Evolutionary conservation across 2,329 filamentous ascomycete species (phyloP).

Genomic region (Colletotrichum sp.): DNA sequence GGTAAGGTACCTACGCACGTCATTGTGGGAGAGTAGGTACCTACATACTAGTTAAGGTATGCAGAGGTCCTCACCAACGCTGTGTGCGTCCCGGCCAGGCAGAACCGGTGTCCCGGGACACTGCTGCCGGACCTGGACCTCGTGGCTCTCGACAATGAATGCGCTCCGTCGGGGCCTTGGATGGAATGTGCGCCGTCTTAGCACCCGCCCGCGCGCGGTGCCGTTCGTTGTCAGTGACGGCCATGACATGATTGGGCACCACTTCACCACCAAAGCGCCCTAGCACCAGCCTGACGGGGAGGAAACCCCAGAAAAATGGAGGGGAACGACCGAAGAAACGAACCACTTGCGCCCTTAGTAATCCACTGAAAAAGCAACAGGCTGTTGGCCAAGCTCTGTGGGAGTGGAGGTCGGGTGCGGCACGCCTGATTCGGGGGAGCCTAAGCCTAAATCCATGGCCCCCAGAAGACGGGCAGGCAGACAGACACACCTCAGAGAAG

Average conservation of each 20-base stretch:
- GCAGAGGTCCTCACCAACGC: neutral
- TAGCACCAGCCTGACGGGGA: neutral
- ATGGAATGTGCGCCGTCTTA: conserved; percentile 1
- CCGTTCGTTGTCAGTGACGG: neutral
- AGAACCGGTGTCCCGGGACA: neutral
- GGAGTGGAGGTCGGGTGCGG: neutral
- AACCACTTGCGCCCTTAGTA: neutral
- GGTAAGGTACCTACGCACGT: neutral
- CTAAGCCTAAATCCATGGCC: neutral
- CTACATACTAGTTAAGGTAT: neutral
- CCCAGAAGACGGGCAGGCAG: neutral
- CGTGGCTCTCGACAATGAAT: neutral
- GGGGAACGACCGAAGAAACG: neutral
- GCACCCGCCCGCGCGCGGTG: neutral
- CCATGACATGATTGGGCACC: neutral
- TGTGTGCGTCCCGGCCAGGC: neutral
- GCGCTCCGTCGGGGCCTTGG: neutral
- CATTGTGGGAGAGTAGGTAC: neutral
- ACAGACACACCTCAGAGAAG: neutral
- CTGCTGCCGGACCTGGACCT: neutral
- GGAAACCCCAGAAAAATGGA: neutral
- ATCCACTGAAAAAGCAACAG: neutral
- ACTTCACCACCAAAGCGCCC: neutral
- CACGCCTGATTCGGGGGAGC: neutral
- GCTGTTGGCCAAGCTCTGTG: conserved; percentile 1